Conservation (phyloP, 768 basidiomycete species). For the Saitozyma podzolica region DNA sequence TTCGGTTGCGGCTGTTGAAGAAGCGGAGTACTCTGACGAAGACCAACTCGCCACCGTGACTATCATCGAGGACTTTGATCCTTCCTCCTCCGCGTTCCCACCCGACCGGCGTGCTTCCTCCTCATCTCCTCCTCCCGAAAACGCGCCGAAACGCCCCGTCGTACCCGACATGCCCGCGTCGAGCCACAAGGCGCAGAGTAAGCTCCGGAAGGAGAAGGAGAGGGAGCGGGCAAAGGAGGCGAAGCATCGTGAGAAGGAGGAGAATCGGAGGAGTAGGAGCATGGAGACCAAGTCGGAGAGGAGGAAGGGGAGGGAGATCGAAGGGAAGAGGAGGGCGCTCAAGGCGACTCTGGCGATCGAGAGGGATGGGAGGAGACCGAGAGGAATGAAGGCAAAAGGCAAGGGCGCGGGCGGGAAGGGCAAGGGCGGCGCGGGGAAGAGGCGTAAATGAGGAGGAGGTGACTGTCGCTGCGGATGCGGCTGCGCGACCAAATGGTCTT, state of each 20-base stretch:
- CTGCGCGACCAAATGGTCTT: no score
- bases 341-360: slow-evolving; percentile 74
- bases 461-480: no score
- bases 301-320: slow-evolving; percentile 64
- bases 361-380: slow-evolving; percentile 16
- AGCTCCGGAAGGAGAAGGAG: slow-evolving; percentile 28
- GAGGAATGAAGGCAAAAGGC: slow-evolving; percentile 6
- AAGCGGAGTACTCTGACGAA: slow-evolving; percentile 77
- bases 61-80: slow-evolving; percentile 87
- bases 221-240: slow-evolving; percentile 24
- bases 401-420: slow-evolving; percentile 24
- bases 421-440: slow-evolving; percentile 3
- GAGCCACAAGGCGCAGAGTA: slow-evolving; percentile 38
- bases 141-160: slow-evolving; percentile 19
- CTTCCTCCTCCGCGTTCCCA: slow-evolving; percentile 51
- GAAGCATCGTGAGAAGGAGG: not conserved
- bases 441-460: no score
- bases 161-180: slow-evolving; percentile 45
- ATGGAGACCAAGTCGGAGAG: slow-evolving; percentile 74
- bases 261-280: slow-evolving; percentile 52
- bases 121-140: slow-evolving; percentile 39
- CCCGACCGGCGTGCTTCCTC: slow-evolving; percentile 2
- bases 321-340: slow-evolving; percentile 65
- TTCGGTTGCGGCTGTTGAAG: slow-evolving; percentile 47
- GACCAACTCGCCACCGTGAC: slow-evolving; percentile 85